Evolutionary conservation across 2,329 filamentous ascomycete genomes (phyloP).

Genomic region (Fusarium albidum): DNA sequence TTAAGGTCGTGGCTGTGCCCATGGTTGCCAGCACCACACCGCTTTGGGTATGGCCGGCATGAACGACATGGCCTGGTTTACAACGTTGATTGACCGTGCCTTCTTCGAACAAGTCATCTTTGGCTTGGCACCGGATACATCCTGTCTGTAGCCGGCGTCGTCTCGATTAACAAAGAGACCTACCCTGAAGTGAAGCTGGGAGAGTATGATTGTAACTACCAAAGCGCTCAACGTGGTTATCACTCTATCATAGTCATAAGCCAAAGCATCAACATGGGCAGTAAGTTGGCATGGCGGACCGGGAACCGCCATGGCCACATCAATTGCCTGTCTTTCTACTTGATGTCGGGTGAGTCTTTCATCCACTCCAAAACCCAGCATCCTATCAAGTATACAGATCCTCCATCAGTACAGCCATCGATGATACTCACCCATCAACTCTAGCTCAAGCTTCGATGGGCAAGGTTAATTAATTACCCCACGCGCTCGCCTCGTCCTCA

Average conservation of each 20-base stretch:
- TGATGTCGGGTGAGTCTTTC: not conserved
- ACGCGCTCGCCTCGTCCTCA: constrained; percentile 54
- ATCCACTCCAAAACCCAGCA: not conserved
- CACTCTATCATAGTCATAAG: too few relatives aligned
- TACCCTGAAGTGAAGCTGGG: not conserved
- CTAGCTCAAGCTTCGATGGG: not conserved
- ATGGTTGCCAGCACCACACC: constrained; percentile 22
- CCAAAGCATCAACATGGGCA: not conserved
- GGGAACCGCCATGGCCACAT: not conserved
- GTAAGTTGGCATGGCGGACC: not conserved
- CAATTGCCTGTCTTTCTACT: constrained; percentile 4
- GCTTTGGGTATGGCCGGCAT: constrained; percentile 17
- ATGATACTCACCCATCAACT: constrained; percentile 16
- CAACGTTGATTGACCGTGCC: constrained; percentile 16
- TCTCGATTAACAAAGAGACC: too few relatives aligned
- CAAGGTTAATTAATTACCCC: constrained; percentile 37
- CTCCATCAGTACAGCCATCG: not conserved
- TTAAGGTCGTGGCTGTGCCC: constrained; percentile 29
- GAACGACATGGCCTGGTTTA: not conserved
- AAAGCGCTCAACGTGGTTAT: too few relatives aligned
- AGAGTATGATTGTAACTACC: too few relatives aligned
- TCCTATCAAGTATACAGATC: not conserved
- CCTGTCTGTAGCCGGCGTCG: too few relatives aligned
- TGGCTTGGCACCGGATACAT: not conserved
- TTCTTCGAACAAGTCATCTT: constrained; percentile 1